Base-by-base conservation (phyloP, 83 land plant species). In the Thuja plicata region DNA sequence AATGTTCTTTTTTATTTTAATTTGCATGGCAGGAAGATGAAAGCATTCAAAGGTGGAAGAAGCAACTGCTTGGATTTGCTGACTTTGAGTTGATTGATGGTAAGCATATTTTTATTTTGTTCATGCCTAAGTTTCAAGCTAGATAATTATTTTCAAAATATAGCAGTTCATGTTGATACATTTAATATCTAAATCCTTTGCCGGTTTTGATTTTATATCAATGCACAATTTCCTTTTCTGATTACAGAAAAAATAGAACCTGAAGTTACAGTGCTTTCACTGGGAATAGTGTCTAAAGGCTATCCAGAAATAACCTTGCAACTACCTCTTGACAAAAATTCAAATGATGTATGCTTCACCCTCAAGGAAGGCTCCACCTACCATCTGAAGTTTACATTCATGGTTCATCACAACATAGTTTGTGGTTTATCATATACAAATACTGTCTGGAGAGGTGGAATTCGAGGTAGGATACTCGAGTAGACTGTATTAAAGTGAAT, bases 391-490 rank as follows among this genome's bases (percentile, higher is more conserved):
- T 88, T 95, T 55, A 88, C 92, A 16, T 96, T 96, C 93, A 84
- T 73, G 8, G 98, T 96, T 32, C 88, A 84, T 80, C 94, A 93
- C 88, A 96, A 96, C 91, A 93, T 96, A 84, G 98, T 96, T 48
- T 95, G 95, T 57, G 97, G 98, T 57, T 89, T 96, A 50, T 77
- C 92, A 3, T 96, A 93, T 92, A 73, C 92, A 40, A 96, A 95
- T 90, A 93, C 91, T 3, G 95, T 96, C 9, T 95, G 98, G 98
- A 96, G 93, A 84, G 88, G 87, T 84, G 94, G 95, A 30, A 40
- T 94, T 21, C 88, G 89, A 91, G 97, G 97, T 95, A 71, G 8
- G 81, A 10, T 55, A 17, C 24, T 62, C 41, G n/a, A 81, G 52
- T 34, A 15, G 17, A 40, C 35, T 24, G 24, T 24, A 8, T 76